Percentiles rank a stretch among this genome's conserved stretches.
Evolutionary conservation across 1,284 basidiomycete species (phyloP).

Genomic region (Melampsora occidentalis): DNA sequence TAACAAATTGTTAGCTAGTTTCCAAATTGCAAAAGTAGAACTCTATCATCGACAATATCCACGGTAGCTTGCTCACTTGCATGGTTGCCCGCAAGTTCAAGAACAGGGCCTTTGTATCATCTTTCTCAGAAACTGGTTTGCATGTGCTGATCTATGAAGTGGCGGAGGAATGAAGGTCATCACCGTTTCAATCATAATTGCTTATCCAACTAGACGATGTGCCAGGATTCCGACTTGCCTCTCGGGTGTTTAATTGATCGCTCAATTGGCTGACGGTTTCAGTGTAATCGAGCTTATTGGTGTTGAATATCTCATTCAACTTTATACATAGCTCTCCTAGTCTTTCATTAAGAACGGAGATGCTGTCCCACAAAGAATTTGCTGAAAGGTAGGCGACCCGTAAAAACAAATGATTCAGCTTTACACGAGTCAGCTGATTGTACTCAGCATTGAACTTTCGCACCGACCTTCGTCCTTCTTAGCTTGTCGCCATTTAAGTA

Average conservation of each 20-base stretch:
- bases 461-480: slow-evolving; percentile 61
- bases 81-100: background rate
- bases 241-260: background rate
- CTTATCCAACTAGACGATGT: background rate
- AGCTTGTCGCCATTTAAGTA: slow-evolving; percentile 77
- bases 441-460: background rate
- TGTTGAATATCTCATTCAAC: background rate
- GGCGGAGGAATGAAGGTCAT: background rate
- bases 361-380: background rate
- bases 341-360: background rate
- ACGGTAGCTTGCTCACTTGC: background rate
- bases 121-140: background rate
- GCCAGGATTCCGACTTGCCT: background rate
- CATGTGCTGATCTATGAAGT: background rate
- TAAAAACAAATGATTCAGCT: background rate
- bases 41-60: no score
- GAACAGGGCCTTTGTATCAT: background rate
- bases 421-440: background rate
- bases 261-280: background rate
- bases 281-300: background rate
- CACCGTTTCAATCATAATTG: background rate
- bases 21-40: no score
- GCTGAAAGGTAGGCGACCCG: background rate
- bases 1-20: no score
- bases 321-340: background rate